Evolutionary conservation across 176 grass and related monocot species (phyloP), one percentile per base, ranked within the genome.

Genomic region (Avena insularis): DNA sequence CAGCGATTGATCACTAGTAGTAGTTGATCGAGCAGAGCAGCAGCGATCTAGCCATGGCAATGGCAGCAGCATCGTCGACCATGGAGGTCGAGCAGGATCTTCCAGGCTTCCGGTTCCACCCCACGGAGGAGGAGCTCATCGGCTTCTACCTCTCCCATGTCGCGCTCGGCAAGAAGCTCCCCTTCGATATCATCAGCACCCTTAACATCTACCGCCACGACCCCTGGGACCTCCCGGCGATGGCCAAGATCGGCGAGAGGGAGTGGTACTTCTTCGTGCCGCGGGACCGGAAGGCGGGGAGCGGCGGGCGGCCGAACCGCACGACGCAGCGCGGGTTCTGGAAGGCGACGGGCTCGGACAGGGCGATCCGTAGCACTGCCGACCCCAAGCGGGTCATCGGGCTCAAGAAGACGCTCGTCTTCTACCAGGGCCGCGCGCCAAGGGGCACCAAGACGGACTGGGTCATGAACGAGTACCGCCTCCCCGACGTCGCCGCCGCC

Each of bases 251-350:
- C 78, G 95, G 95, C 49, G 95, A 98, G 91, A 87, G 93, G 69
- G 95, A 98, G 71, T 98, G 95, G 95, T 98, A 98, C 86, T 98
- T 98, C 90, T 95, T 95, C 87, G 95, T 98, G 84, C 90, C 90
- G 48, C 72, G 91, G 2, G 91, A 98, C 75, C 68, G 92, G 77
- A 91, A 87, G 74, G 79, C 85, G 20, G 74, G 90, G 12, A 91
- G 49, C 82, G 91, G 95, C 10, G 91, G 95, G 12, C 88, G 95
- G 86, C 95, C 40, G 40, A 43, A 43, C 40, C 40, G 40, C 1
- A 43, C 40, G 40, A 43, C 40, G 40, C 6, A 43, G 40, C 40
- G 5, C 6, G 40, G 40, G 6, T 43, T 43, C 40, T 43, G 40
- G 40, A 43, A 43, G 40, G 40, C 40, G 40, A 43, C 40, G 40